Base-by-base conservation (phyloP, 2,329 filamentous ascomycete species). In the Trichothecium roseum region DNA sequence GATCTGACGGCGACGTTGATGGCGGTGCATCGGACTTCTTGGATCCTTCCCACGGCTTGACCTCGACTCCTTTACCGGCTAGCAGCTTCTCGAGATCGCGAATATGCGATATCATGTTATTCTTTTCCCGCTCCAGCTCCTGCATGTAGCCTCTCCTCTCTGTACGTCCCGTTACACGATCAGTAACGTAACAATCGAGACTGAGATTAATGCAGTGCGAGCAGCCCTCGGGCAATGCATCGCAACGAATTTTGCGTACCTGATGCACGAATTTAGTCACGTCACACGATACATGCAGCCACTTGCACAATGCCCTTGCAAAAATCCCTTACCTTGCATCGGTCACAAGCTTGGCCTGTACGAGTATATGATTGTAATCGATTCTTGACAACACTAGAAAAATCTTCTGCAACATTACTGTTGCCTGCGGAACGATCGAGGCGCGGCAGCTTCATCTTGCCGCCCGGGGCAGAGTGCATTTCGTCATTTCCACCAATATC, bases 181-280 rank as follows among this genome's bases (percentile, higher is more conserved):
- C 86, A 39, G 86, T 94, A 36, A 87, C 87, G 59, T 75, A 80
- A 61, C 86, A 94, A 51, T 84, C 74, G 47, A 82, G 75, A 43
- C 76, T 78, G 53, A 84, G 82, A 56, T 81, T 78, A 47, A 75
- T 64, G 62, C 86, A 94, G 48, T 84, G 81, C 42, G 83, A 84
- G 61, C 86, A 94, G 42, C 84, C 86, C 45, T 84, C 80, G 22
- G 81, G 76, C 28, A 82, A 68, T 36, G 78, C 81, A 63, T 93
- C 86, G 66, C 86, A 93, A 52, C 84, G 77, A 49, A 93, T 93
- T 61, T 94, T 94, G 46, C 86, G 77, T 39, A 86, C 69, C 81
- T 85, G 50, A 14, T 33, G 39, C 36, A 30, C 35, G 36, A 40
- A 33, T 41, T 38, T 34, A 42, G 39, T 18, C 18, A 14, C 16